Base-by-base conservation (phyloP, 2,329 filamentous ascomycete species). In the Hymenoscyphus linearis region DNA sequence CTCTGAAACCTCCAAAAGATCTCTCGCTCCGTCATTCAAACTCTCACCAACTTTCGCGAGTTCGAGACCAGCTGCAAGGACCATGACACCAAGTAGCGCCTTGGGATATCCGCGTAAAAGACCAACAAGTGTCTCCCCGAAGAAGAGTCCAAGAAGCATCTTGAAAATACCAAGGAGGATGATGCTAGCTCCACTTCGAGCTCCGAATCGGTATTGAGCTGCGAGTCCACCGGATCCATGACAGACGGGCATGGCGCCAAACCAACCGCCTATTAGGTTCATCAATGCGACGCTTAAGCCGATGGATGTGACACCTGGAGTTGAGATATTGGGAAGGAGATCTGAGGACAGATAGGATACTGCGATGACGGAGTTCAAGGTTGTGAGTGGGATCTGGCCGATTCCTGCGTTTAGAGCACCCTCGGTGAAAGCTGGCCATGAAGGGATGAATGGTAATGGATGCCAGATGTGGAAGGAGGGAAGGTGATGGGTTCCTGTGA, bases 161-260 rank as follows among this genome's bases (percentile, higher is more conserved):
- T 97, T 97, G 63, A 89, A 76, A 0, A 83, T 53, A 0, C 93
- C 93, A 0, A 98, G 83, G 26, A 96, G 72, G 58, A 97, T 85
- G 64, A 97, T 82, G 68, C 88, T 92, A 0, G 91, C 85, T 10
- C 93, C 93, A 62, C 90, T 96, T 55, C 93, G 86, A 4, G 93
- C 93, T 0, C 93, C 93, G 68, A 98, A 98, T 4, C 91, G 86
- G 73, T 91, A 91, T 73, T 98, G 93, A 0, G 89, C 95, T 4
- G 95, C 95, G 0, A 98, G 79, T 0, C 93, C 93, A 2, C 93
- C 93, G 0, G 91, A 91, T 4, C 93, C 93, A 72, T 98, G 95
- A 71, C 95, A 98, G 3, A 95, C 86, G 2, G 93, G 95, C 95
- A 97, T 98, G 4, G 89, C 89, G 55, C 93, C 93, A 69, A 96